These are phyloP conservation scores for Paraurostyla sp. DNA, from an alignment of 73 alveolate species.

Conservation along the genomic window DNA sequence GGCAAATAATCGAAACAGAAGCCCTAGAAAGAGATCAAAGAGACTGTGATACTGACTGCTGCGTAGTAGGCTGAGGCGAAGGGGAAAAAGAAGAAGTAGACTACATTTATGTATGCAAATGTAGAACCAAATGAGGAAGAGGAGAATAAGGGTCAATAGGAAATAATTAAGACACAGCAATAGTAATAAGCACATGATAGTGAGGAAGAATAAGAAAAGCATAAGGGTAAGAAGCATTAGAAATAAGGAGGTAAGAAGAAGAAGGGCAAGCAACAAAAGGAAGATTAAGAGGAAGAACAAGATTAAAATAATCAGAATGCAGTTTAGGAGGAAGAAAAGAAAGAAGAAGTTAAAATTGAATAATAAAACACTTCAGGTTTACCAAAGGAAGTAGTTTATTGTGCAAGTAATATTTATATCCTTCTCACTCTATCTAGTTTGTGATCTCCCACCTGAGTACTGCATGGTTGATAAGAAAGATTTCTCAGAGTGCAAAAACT, in stretches of 20 bases:
- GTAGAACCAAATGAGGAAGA: background rate
- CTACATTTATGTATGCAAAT: constrained; percentile 35
- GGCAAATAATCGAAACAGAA: constrained; percentile 24
- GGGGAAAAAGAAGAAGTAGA: constrained; percentile 20
- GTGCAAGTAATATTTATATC: constrained; percentile 19
- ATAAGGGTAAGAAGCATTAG: constrained; percentile 16
- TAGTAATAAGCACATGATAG: background rate
- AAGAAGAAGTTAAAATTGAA: constrained; percentile 10
- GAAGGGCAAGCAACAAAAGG: constrained; percentile 21
- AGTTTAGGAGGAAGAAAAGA: constrained; percentile 42
- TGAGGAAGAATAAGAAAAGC: constrained; percentile 12
- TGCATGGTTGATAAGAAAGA: constrained; percentile 57
- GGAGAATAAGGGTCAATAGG: background rate
- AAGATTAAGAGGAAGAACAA: constrained; percentile 41
- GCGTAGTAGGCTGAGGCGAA: background rate
- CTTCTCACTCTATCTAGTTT: background rate
- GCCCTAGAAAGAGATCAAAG: constrained; percentile 39
- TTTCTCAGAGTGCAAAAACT: constrained; percentile 32
- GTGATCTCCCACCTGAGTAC: constrained; percentile 71
- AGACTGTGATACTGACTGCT: constrained; percentile 16
- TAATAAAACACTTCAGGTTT: background rate
- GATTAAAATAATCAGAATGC: constrained; percentile 26
- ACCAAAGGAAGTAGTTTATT: constrained; percentile 54
- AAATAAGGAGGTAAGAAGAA: constrained; percentile 25
- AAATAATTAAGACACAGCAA: too few species aligned